Conservation (phyloP, 768 basidiomycete genomes). For the Porphyrellus cyaneotinctus region DNA sequence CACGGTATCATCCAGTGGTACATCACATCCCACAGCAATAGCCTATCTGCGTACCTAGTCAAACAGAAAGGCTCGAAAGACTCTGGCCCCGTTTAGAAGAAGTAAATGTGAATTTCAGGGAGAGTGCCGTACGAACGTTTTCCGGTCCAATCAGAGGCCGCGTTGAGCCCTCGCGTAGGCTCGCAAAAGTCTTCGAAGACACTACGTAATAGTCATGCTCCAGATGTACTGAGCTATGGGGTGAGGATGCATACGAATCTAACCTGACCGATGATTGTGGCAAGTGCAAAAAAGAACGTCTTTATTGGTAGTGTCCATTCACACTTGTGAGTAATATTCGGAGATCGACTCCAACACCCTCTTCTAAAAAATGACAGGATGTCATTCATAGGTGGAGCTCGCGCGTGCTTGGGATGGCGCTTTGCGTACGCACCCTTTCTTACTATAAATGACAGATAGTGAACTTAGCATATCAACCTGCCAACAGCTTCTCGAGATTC, state of each 20-base stretch:
- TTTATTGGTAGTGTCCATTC: slow-evolving; percentile 29
- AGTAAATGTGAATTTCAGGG: too few species aligned
- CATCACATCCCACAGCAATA: too few species aligned
- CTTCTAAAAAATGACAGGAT: slow-evolving; percentile 18
- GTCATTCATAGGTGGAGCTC: slow-evolving; percentile 26
- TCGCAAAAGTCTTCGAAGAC: too few species aligned
- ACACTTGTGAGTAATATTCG: slow-evolving; percentile 20
- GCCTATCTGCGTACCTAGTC: too few species aligned
- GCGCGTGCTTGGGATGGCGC: slow-evolving; percentile 31
- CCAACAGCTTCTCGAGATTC: slow-evolving; percentile 45
- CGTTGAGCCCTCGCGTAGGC: too few species aligned
- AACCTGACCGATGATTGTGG: slow-evolving; percentile 28
- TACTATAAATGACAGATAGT: background rate
- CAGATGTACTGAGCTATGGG: slow-evolving; percentile 34
- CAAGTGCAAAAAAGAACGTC: slow-evolving; percentile 14
- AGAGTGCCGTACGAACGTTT: too few species aligned
- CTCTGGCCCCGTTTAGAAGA: too few species aligned
- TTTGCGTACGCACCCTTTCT: slow-evolving; percentile 24
- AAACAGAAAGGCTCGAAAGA: too few species aligned
- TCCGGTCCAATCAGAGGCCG: too few species aligned
- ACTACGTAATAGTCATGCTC: too few species aligned
- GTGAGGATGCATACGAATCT: slow-evolving; percentile 30
- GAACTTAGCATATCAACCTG: background rate
- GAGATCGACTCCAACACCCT: background rate
- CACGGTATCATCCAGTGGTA: slow-evolving; percentile 47